These are phyloP conservation scores for Mycosphaerella arachidis DNA, from an alignment of 2,329 filamentous ascomycete species.

Conservation along the genomic window DNA sequence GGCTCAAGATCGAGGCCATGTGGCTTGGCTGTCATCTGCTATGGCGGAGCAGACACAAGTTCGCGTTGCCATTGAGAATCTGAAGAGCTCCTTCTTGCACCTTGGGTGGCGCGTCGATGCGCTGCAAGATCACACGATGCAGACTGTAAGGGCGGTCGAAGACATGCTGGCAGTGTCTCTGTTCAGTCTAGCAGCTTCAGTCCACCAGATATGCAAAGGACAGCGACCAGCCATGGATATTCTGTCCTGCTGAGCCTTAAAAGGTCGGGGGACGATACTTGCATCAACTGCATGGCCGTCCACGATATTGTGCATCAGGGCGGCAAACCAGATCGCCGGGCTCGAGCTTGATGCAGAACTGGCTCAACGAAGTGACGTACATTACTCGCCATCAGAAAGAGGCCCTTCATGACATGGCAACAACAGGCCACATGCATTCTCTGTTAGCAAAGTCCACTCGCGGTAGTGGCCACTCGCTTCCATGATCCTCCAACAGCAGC, in stretches of 20 bases:
- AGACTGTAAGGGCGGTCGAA: background rate
- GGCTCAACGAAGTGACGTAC: background rate
- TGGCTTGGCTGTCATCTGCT: background rate
- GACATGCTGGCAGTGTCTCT: background rate
- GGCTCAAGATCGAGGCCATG: background rate
- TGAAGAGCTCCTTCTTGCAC: background rate
- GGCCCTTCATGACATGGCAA: background rate
- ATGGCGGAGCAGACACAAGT: background rate
- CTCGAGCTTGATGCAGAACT: background rate
- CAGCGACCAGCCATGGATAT: background rate
- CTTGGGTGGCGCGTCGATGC: background rate
- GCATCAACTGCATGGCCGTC: background rate
- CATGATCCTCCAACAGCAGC: background rate
- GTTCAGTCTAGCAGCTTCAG: background rate
- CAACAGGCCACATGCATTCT: background rate
- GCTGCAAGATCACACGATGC: background rate
- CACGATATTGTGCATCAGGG: background rate
- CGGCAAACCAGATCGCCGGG: background rate
- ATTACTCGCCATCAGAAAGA: background rate
- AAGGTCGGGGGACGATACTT: background rate
- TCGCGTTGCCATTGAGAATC: background rate
- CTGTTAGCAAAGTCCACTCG: background rate
- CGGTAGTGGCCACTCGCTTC: background rate
- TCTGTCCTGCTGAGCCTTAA: background rate
- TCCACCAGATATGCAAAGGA: background rate